Conservation (phyloP, 2,329 filamentous ascomycete species). For the Xylariaceae sp. region DNA sequence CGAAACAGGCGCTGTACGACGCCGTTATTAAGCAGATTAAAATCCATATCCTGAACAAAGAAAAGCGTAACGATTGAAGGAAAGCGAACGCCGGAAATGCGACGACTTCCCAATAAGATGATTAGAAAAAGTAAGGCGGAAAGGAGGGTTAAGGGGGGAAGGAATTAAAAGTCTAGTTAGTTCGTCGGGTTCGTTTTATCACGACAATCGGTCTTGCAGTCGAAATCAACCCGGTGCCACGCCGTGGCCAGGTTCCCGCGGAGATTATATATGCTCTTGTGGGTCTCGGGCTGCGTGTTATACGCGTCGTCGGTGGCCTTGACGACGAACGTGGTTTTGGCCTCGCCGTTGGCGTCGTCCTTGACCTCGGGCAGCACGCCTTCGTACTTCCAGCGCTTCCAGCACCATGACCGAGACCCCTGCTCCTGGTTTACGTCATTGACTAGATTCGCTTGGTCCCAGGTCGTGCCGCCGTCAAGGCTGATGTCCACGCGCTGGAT, state of each 20-base stretch:
- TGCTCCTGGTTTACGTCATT: slow-evolving; percentile 40
- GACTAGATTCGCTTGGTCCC: slow-evolving; percentile 59
- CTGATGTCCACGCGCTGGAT: slow-evolving; percentile 66
- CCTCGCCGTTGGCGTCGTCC: slow-evolving; percentile 27
- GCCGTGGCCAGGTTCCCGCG: slow-evolving; percentile 63
- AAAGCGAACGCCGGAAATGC: background rate
- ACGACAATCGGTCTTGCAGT: slow-evolving; percentile 20
- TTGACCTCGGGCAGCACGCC: slow-evolving; percentile 40
- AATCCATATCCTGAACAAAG: too few species aligned
- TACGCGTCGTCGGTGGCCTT: slow-evolving; percentile 64
- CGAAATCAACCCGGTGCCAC: slow-evolving; percentile 55
- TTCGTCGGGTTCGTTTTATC: slow-evolving; percentile 8
- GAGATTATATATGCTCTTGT: slow-evolving; percentile 58
- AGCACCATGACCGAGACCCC: slow-evolving; percentile 55
- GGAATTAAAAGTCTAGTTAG: background rate
- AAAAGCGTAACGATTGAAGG: background rate
- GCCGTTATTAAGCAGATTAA: too few species aligned
- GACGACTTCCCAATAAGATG: background rate
- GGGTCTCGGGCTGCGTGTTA: slow-evolving; percentile 61
- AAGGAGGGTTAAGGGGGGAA: too few species aligned
- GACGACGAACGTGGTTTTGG: slow-evolving; percentile 53
- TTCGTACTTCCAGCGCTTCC: slow-evolving; percentile 59
- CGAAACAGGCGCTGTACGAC: too few species aligned
- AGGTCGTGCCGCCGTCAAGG: slow-evolving; percentile 58
- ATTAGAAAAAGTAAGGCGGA: background rate